These are phyloP conservation scores for Zygosaccharomyces pseudobailii DNA, from an alignment of 1,139 yeast species.

Conservation along the genomic window DNA sequence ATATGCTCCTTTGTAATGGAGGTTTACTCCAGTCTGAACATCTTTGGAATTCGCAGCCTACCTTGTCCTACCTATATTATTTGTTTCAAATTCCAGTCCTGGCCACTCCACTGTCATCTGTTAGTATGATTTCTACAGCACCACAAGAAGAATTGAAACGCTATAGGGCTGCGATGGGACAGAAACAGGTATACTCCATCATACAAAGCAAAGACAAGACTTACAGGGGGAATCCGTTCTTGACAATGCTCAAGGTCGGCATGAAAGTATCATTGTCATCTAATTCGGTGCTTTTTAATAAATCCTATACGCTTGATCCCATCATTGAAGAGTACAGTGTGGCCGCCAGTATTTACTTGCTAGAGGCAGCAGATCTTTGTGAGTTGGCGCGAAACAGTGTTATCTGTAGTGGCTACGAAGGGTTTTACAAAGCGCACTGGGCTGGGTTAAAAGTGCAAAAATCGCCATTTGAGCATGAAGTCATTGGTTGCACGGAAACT, in stretches of 20 bases:
- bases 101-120: conserved; percentile 30
- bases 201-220: conserved; percentile 18
- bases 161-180: neutral
- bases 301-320: conserved; percentile 63
- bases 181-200: conserved; percentile 19
- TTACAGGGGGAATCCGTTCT: conserved; percentile 48
- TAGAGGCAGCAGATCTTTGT: conserved; percentile 65
- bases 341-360: conserved; percentile 65
- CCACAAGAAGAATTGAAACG: conserved; percentile 4
- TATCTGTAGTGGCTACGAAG: conserved; percentile 84
- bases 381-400: conserved; percentile 43
- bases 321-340: conserved; percentile 68
- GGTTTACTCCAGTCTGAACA: conserved; percentile 29
- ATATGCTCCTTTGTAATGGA: conserved; percentile 26
- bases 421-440: conserved; percentile 84
- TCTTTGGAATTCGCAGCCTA: conserved; percentile 24
- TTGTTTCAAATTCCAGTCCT: conserved; percentile 29
- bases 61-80: conserved; percentile 26
- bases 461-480: conserved; percentile 15
- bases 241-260: conserved; percentile 56
- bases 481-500: conserved; percentile 23
- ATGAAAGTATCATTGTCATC: conserved; percentile 60
- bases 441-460: conserved; percentile 45
- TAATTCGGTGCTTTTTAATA: conserved; percentile 43
- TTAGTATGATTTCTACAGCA: conserved; percentile 13